These are phyloP conservation scores for Candida schatavii DNA, from an alignment of 805 yeast genomes.

Conservation along the genomic window DNA sequence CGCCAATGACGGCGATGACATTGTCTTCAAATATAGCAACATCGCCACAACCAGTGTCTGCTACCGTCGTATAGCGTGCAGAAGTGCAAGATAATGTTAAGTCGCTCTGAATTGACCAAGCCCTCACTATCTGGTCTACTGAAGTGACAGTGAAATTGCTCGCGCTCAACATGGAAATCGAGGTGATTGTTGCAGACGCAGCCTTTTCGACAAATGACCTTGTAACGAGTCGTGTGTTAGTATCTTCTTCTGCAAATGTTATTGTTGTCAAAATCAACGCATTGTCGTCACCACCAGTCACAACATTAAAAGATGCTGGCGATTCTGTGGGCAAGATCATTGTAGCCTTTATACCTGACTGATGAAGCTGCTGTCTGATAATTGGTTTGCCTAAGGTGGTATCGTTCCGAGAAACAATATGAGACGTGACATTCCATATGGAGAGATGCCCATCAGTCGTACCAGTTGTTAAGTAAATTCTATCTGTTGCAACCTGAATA, in stretches of 20 bases:
- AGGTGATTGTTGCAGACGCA: constrained; percentile 85
- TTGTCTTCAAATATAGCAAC: constrained; percentile 23
- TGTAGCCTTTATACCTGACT: constrained; percentile 78
- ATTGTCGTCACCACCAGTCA: constrained; percentile 95
- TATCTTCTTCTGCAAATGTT: neutral
- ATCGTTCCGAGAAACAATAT: neutral
- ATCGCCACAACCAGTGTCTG: constrained; percentile 83
- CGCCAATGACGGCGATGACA: constrained; percentile 57
- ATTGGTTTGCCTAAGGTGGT: constrained; percentile 24
- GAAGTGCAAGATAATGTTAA: constrained; percentile 25
- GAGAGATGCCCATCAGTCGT: constrained; percentile 84
- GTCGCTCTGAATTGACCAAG: constrained; percentile 52
- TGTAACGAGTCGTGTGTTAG: constrained; percentile 1
- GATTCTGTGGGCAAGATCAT: constrained; percentile 20
- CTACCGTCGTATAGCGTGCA: constrained; percentile 69
- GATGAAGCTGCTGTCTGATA: constrained; percentile 61
- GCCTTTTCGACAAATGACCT: constrained; percentile 49
- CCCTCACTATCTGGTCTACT: constrained; percentile 75
- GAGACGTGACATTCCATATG: constrained; percentile 48
- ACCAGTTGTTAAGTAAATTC: constrained; percentile 47
- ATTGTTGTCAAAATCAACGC: constrained; percentile 42
- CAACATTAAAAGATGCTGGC: constrained; percentile 26
- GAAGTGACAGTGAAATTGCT: constrained; percentile 57
- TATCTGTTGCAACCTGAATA: constrained; percentile 20
- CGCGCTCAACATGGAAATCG: constrained; percentile 39